Evolutionary conservation across 129 eudicot species (phyloP), one percentile per base, ranked within the genome.

Genomic region (Scalesia atractyloides): DNA sequence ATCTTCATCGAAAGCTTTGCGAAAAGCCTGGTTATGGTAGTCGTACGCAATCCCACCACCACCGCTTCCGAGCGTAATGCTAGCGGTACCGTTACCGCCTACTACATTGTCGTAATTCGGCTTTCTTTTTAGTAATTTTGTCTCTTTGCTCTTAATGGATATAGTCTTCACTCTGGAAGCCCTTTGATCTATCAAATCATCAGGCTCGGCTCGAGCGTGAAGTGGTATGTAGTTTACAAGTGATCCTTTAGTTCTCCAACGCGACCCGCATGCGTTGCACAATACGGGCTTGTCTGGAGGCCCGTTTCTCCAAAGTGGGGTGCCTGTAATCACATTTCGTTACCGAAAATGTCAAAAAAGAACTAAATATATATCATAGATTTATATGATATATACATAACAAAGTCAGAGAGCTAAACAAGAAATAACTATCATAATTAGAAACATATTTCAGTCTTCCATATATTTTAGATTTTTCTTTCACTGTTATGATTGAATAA

Each of bases 221-320:
- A 94, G 86, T 46, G 99, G 99, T 12, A 96, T 88, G 84, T 94
- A 94, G 79, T 94, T 90, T 44, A 64, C 84, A 69, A 94, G 86
- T 54, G 97, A 84, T 47, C 99, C 99, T 76, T 94, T 94, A 14
- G 99, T 94, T 79, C 99, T 90, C 99, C 99, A 94, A 57, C 99
- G 84, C 7, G 99, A 94, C 22, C 99, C 99, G 73, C 99, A 94
- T 0, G 99, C 99, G 74, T 94, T 94, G 84, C 99, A 94, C 26
- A 94, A 86, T 30, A 94, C 83, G 30, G 99, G 99, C 91, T 94
- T 94, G 57, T 94, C 99, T 13, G 99, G 96, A 51, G 99, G 99
- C 46, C 99, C 99, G 64, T 94, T 94, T 77, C 99, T 89, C 99
- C 99, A 94, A 41, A 94, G 96, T 9, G 99, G 99, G 48, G 99